Conservation (phyloP, 495 filamentous ascomycete genomes). For the Annulohypoxylon maeteangense region DNA sequence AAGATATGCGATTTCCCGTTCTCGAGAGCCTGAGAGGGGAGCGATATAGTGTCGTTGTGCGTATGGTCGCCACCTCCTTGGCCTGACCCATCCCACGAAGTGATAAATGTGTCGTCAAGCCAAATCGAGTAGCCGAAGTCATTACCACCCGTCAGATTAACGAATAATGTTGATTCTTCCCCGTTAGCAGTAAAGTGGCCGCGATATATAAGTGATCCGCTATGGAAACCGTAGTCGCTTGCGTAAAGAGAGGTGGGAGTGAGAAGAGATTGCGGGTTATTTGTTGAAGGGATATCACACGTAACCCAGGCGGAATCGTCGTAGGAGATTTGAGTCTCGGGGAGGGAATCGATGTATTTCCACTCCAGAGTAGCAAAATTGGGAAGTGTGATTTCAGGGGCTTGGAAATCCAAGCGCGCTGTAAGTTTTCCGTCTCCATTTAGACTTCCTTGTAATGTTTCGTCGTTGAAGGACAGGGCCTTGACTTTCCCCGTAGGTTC, state of each 20-base stretch:
- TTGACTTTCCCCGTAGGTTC: slow-evolving; percentile 61
- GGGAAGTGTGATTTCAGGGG: slow-evolving; percentile 65
- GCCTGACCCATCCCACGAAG: slow-evolving; percentile 65
- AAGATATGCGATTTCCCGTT: slow-evolving; percentile 66
- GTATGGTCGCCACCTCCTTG: slow-evolving; percentile 52
- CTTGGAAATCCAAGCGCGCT: slow-evolving; percentile 60
- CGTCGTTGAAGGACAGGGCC: slow-evolving; percentile 65
- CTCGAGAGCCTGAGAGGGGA: slow-evolving; percentile 52
- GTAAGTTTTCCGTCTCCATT: slow-evolving; percentile 54
- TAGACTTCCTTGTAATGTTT: slow-evolving; percentile 60
- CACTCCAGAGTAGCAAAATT: slow-evolving; percentile 66
- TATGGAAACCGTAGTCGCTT: slow-evolving; percentile 79
- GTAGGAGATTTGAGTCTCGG: slow-evolving; percentile 71
- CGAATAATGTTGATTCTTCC: slow-evolving; percentile 63
- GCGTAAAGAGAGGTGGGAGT: slow-evolving; percentile 74
- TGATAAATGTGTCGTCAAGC: slow-evolving; percentile 65
- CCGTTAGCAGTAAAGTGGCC: slow-evolving; percentile 76
- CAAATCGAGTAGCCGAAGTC: slow-evolving; percentile 68
- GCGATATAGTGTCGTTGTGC: slow-evolving; percentile 66
- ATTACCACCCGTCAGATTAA: slow-evolving; percentile 70
- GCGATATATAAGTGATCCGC: slow-evolving; percentile 73
- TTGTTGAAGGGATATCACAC: slow-evolving; percentile 64
- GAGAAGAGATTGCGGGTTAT: slow-evolving; percentile 63
- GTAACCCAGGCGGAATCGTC: slow-evolving; percentile 73
- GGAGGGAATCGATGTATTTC: slow-evolving; percentile 77